Percentiles rank a stretch among this genome's conserved stretches.
Evolutionary conservation across 331 rosid species (phyloP).

Genomic region (Prunus yedoensis): DNA sequence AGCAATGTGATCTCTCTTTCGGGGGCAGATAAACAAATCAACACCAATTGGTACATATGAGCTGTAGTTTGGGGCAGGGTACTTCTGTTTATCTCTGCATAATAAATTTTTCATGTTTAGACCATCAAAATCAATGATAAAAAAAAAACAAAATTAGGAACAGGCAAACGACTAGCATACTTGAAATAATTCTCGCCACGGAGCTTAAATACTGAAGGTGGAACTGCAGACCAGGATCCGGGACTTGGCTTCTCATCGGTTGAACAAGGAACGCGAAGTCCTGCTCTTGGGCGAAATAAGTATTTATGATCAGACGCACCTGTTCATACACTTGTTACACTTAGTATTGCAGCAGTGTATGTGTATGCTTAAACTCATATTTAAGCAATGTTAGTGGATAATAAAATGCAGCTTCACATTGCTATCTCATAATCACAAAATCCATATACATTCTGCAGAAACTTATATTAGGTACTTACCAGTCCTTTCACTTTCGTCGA

Average conservation of each 20-base stretch:
- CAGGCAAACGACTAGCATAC: slow-evolving; percentile 33
- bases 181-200: slow-evolving; percentile 78
- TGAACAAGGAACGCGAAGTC: slow-evolving; percentile 50
- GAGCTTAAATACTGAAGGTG: slow-evolving; percentile 78
- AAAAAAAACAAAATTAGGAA: background rate
- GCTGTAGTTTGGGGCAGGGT: slow-evolving; percentile 55
- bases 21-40: slow-evolving; percentile 70
- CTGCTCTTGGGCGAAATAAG: slow-evolving; percentile 63
- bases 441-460: background rate
- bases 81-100: slow-evolving; percentile 72
- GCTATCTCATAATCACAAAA: background rate
- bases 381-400: background rate
- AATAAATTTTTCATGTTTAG: slow-evolving; percentile 15
- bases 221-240: slow-evolving; percentile 64
- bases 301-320: slow-evolving; percentile 65
- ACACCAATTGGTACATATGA: slow-evolving; percentile 81
- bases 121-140: slow-evolving; percentile 2
- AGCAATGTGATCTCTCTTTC: slow-evolving; percentile 83
- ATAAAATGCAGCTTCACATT: background rate
- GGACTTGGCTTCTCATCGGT: slow-evolving; percentile 47
- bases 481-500: slow-evolving; percentile 49
- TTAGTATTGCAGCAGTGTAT: background rate
- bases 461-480: slow-evolving; percentile 41
- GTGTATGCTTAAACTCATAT: background rate
- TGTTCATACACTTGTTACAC: slow-evolving; percentile 25